Conservation (phyloP, 2,329 filamentous ascomycete genomes). For the Sclerotinia sclerotiorum region DNA sequence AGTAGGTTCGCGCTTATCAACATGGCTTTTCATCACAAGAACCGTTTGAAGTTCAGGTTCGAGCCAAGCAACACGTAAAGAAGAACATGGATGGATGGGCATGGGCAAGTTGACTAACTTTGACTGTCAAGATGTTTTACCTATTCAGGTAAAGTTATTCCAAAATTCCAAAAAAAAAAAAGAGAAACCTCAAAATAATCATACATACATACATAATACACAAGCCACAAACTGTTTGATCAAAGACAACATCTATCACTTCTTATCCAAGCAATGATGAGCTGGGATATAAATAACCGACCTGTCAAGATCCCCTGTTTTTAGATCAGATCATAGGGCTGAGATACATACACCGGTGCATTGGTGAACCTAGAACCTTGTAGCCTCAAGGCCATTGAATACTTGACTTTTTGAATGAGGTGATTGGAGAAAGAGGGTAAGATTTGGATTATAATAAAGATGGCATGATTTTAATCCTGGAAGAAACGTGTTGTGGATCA, state of each 20-base stretch:
- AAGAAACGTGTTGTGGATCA: slow-evolving; percentile 21
- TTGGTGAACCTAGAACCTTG: slow-evolving; percentile 14
- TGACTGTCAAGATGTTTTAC: too few relatives aligned
- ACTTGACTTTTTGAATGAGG: too few relatives aligned
- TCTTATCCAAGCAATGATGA: not conserved
- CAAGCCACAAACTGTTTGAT: not conserved
- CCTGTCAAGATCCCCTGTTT: slow-evolving; percentile 10
- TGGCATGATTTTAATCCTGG: slow-evolving; percentile 12
- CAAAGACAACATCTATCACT: not conserved
- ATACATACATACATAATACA: not conserved
- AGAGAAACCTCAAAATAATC: not conserved
- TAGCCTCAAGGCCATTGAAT: slow-evolving; percentile 1
- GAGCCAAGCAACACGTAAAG: slow-evolving; percentile 17
- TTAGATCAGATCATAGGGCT: slow-evolving; percentile 23
- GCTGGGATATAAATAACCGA: slow-evolving; percentile 24
- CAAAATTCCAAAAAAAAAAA: not conserved
- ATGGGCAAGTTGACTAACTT: too few relatives aligned
- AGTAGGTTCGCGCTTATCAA: not conserved
- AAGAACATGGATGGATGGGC: not conserved
- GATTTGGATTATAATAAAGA: not conserved
- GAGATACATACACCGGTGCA: not conserved
- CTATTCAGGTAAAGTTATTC: too few relatives aligned
- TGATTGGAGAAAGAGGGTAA: slow-evolving; percentile 10
- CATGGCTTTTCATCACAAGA: slow-evolving; percentile 5
- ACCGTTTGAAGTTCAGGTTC: slow-evolving; percentile 11